Base-by-base conservation (phyloP, 805 yeast species). In the Ogataea naganishii region DNA sequence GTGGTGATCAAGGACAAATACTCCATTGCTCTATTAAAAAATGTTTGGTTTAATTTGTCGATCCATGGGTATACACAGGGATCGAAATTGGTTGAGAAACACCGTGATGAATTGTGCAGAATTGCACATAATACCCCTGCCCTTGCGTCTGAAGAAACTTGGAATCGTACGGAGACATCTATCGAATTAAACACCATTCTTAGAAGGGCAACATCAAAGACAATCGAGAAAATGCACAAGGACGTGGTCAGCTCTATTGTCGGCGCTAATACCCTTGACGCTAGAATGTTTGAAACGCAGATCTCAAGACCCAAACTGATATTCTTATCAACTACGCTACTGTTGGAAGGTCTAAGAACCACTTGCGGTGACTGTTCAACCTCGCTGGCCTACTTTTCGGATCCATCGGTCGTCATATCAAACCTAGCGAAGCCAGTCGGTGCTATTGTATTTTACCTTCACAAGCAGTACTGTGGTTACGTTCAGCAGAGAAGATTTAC, bases 21-120 rank as follows among this genome's bases (percentile, higher is more conserved):
- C 2, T 59, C 74, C 1, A 59, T 75, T 27, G 65, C 69, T 26
- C 60, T 77, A 35, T 84, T 89, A 62, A 70, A 94, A 47, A 81
- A 92, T 53, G 75, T 85, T 25, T 92, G 99, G 99, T 85, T 84
- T 53, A 92, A 89, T 47, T 64, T 92, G 66, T 89, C 79, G 4
- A 81, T 88, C 17, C 95, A 92, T 53, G 98, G 98, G 0, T 85
- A 77, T 49, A 69, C 75, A n/a, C 62, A 63, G 32, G 64, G 64
- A 21, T 75, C 92, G 0, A 60, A 62, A 10, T 60, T 76, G 46
- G 67, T 73, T 11, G 55, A 58, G 32, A 56, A 57, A n/a, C 66
- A 70, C 44, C 51, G 55, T 24, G 41, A 41, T 0, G 71, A 72
- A 17, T 62, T 89, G 24, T 63, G 69, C 42, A 61, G 75, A 31